Evolutionary conservation across 208 protist genomes (phyloP), one percentile per base, ranked within the genome.

Genomic region (Acanthamoeba castellanii): DNA sequence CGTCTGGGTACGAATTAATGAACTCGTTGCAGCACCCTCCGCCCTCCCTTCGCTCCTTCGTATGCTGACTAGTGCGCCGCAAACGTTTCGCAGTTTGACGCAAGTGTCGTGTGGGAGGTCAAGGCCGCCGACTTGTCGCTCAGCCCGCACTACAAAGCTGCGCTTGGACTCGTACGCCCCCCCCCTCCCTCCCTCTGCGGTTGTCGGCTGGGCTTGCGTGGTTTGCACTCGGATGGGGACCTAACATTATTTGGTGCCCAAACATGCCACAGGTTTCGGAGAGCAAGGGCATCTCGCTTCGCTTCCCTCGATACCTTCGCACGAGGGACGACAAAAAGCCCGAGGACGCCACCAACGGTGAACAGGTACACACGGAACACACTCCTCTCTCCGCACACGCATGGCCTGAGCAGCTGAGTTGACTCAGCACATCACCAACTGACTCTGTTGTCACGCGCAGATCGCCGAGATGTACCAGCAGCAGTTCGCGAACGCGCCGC

Each of bases 81-180:
- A 32, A 32, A 30, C 64, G 25, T 30, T 72, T 72, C 9, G 9
- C 99, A 99, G 99, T 99, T 99, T 68, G 97, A 98, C n/a, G 96
- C 98, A 50, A 91, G 22, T 30, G 59, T 98, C 50, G 99, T 99
- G 30, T 99, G 99, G 99, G 99, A 99, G 95, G 97, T 99, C 30
- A 98, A 98, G 90, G 99, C 98, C 11, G 99, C 99, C 0, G 99
- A 99, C 96, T 96, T 99, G 32, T 99, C 99, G 18, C 98, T 99
- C n/a, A 99, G 99, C 2, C 99, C 99, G 0, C 97, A 97, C 9
- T 99, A 99, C 96, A 98, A 96, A 84, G 99, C 99, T 22, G 99
- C 98, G 13, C 95, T 98, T n/a, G 90, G 90, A 6, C 47, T 94
- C 14, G 90, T 94, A 74, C 34, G 45, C 11, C 11, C 52, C 52